Evolutionary conservation across 2,329 filamentous ascomycete species (phyloP).

Genomic region (Pezicula radicicola): DNA sequence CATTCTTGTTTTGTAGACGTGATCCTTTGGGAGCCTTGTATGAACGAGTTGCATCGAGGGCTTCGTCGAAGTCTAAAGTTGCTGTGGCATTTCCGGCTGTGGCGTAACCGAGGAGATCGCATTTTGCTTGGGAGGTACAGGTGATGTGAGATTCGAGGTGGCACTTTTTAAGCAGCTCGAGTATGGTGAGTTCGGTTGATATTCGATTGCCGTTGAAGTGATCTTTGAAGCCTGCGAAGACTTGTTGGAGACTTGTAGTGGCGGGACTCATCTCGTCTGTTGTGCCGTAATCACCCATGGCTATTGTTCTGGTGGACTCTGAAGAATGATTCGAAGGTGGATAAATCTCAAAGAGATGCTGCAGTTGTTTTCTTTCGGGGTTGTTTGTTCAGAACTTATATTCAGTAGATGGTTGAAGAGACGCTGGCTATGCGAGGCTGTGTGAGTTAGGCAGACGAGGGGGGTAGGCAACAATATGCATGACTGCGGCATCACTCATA

Average conservation of each 20-base stretch:
- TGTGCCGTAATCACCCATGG: background rate
- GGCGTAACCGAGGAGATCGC: constrained; percentile 19
- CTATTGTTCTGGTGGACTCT: no score
- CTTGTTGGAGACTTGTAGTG: background rate
- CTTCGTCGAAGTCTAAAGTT: constrained; percentile 1
- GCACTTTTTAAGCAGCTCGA: constrained; percentile 5
- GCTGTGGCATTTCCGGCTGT: constrained; percentile 12
- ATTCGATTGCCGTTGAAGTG: constrained; percentile 5
- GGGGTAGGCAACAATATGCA: no score
- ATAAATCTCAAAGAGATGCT: no score
- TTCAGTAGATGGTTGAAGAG: no score
- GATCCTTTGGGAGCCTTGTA: constrained; percentile 4
- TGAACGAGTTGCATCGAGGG: constrained; percentile 3
- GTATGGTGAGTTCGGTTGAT: constrained; percentile 9
- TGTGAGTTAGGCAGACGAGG: no score
- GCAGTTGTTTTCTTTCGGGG: no score
- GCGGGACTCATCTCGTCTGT: background rate
- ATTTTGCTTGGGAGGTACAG: background rate
- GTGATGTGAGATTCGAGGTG: constrained; percentile 12
- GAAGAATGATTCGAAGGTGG: no score
- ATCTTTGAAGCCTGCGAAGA: constrained; percentile 8
- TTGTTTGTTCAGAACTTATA: no score
- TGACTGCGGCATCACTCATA: no score
- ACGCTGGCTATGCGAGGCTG: no score
- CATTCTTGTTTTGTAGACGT: constrained; percentile 1